Percentiles rank a stretch among this genome's conserved stretches.
These are phyloP conservation scores for Decorospora gaudefroyi DNA, from an alignment of 2,329 filamentous ascomycete genomes.

Conservation along the genomic window DNA sequence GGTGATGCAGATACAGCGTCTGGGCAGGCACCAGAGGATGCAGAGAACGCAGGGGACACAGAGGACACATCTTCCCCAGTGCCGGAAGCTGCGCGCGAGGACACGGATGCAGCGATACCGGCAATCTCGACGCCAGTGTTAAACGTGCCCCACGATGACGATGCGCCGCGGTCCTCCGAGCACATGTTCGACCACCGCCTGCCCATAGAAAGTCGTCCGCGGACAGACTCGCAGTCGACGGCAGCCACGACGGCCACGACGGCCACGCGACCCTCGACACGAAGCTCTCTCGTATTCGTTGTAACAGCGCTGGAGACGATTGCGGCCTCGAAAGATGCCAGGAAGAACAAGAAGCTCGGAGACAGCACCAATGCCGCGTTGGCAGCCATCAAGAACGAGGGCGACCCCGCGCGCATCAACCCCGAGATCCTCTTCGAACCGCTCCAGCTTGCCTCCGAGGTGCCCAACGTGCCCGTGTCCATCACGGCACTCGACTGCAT, in stretches of 20 bases:
- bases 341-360: constrained; percentile 80
- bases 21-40: constrained; percentile 24
- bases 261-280: constrained; percentile 63
- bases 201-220: constrained; percentile 46
- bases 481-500: constrained; percentile 96
- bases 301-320: constrained; percentile 92
- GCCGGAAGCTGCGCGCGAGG: constrained; percentile 20
- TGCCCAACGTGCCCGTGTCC: constrained; percentile 80
- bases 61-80: constrained; percentile 21
- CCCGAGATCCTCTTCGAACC: constrained; percentile 92
- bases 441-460: constrained; percentile 84
- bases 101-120: constrained; percentile 25
- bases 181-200: constrained; percentile 44
- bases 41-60: constrained; percentile 10
- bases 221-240: constrained; percentile 66
- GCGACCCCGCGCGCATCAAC: constrained; percentile 78
- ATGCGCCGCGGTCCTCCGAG: constrained; percentile 41
- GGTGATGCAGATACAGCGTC: constrained; percentile 23
- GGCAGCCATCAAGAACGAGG: constrained; percentile 77
- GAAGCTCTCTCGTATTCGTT: constrained; percentile 96
- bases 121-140: constrained; percentile 33
- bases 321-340: constrained; percentile 85
- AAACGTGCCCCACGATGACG: constrained; percentile 30
- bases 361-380: constrained; percentile 82
- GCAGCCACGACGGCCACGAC: constrained; percentile 52